phyloP scores from a whole-genome alignment of 441 rosid species.

The Euphorbia schlechtendalii region DNA sequence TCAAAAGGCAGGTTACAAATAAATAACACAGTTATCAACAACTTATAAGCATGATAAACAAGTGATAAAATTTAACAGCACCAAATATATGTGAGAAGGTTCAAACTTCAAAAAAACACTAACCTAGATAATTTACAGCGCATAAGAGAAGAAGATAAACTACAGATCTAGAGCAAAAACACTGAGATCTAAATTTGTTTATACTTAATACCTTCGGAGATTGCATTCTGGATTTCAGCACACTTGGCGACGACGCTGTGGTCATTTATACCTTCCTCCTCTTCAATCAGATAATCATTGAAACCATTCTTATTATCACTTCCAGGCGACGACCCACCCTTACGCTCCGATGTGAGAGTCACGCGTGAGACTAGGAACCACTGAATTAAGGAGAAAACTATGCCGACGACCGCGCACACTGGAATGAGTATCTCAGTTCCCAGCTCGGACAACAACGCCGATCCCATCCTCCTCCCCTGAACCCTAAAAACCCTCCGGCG shows the following conservation, averaged over 20 bases:
- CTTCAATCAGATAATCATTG: constrained; percentile 44
- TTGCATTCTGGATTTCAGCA: constrained; percentile 56
- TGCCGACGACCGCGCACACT: constrained; percentile 69
- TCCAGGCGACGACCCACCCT: constrained; percentile 3
- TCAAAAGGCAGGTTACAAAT: not conserved
- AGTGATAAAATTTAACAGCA: not conserved
- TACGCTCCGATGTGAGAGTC: constrained; percentile 38
- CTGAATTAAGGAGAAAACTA: constrained; percentile 57
- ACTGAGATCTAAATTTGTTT: not conserved
- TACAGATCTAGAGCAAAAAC: constrained; percentile 24
- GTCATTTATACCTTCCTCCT: constrained; percentile 53
- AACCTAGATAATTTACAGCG: not conserved
- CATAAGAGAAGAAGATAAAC: not conserved
- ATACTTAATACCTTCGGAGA: constrained; percentile 66
- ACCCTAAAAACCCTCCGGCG: constrained; percentile 8
- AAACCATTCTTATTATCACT: constrained; percentile 35
- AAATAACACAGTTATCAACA: not conserved
- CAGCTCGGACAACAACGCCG: constrained; percentile 52
- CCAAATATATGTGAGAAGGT: not conserved
- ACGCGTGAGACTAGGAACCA: constrained; percentile 67
- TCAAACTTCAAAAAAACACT: not conserved
- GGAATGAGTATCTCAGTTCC: constrained; percentile 67
- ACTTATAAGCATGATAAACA: not conserved
- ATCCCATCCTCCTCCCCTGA: constrained; percentile 30
- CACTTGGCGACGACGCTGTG: constrained; percentile 44